A percentile compares a stretch with the other conserved stretches of the same genome.
phyloP scores from a whole-genome alignment of 1,284 basidiomycete genomes.

The Leccinum solheimii region DNA sequence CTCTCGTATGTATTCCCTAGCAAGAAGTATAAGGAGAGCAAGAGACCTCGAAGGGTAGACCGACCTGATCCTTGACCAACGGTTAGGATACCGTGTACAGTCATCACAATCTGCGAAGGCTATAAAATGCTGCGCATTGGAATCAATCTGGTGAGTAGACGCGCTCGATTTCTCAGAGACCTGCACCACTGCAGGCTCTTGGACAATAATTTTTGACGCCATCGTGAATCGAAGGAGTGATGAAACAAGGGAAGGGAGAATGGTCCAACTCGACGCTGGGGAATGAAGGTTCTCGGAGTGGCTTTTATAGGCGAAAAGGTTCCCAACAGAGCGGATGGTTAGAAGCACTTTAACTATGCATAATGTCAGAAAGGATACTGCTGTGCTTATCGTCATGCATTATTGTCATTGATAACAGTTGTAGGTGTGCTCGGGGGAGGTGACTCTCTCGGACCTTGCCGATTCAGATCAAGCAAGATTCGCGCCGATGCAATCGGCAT shows the following conservation, averaged over 20 bases:
- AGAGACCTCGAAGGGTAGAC: conserved; percentile 13
- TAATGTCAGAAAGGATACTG: too few relatives aligned
- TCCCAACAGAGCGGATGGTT: conserved; percentile 1
- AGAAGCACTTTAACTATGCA: too few relatives aligned
- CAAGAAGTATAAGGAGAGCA: not conserved
- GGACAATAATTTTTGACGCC: conserved; percentile 24
- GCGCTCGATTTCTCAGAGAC: conserved; percentile 21
- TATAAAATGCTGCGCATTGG: conserved; percentile 2
- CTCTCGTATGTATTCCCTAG: conserved; percentile 32
- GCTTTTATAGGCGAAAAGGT: conserved; percentile 26
- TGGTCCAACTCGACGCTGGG: not conserved
- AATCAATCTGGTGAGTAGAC: conserved; percentile 10
- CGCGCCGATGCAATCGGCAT: too few relatives aligned
- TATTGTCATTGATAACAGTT: too few relatives aligned
- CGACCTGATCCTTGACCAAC: conserved; percentile 58
- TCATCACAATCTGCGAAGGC: conserved; percentile 28
- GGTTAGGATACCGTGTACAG: conserved; percentile 45
- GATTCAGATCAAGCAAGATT: too few relatives aligned
- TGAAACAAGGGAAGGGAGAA: conserved; percentile 2
- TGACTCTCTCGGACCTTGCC: too few relatives aligned
- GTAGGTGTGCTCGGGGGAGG: too few relatives aligned
- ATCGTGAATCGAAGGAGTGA: not conserved
- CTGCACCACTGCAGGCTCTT: conserved; percentile 14
- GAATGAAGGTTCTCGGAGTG: not conserved
- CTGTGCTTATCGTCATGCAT: too few relatives aligned